Evolutionary conservation across 2,329 filamentous ascomycete species (phyloP), one percentile per base, ranked within the genome.

Genomic region (Penicillium brasilianum): DNA sequence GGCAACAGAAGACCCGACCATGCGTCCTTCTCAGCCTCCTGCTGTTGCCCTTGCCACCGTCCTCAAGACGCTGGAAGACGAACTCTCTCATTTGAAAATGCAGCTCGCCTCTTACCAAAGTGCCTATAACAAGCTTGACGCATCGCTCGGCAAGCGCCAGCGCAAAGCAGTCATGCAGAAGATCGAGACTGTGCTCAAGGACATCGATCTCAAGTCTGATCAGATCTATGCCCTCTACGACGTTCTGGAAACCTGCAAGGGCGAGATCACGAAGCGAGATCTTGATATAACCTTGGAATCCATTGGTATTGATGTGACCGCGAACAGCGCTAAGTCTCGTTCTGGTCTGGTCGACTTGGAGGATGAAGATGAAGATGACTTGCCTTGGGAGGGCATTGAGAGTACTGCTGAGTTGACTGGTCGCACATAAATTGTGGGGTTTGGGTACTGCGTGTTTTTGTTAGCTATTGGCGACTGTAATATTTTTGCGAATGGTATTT

Each of bases 151-250:
- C 58, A 87, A 86, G 65, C 84, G 87, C 36, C 85, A 88, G 68
- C 85, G 91, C 62, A 84, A 87, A 62, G 77, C 79, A 4, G 76
- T 93, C 57, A 84, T 85, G 30, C 81, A 80, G 30, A 84, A 84
- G 58, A 88, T 94, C 37, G 83, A 87, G 62, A 80, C 80, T 22
- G 71, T 92, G 20, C 79, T 90, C 44, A 83, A 83, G 62, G 83
- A 85, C 55, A 85, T 92, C 25, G 89, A 93, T 70, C 83, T 85
- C 70, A 92, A 93, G 77, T 87, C 88, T 28, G 89, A 91, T 63
- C 90, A 93, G 75, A 88, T 96, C 44, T 96, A 96, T 77, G 85
- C 87, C 44, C 81, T 96, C 14, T 91, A 93, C 69, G 92, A 96
- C 74, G 91, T 95, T 1, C 82, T 95, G 0, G 91, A 94, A 74